Base-by-base conservation (phyloP, 2,329 filamentous ascomycete genomes). In the Bipolaris sorokiniana region DNA sequence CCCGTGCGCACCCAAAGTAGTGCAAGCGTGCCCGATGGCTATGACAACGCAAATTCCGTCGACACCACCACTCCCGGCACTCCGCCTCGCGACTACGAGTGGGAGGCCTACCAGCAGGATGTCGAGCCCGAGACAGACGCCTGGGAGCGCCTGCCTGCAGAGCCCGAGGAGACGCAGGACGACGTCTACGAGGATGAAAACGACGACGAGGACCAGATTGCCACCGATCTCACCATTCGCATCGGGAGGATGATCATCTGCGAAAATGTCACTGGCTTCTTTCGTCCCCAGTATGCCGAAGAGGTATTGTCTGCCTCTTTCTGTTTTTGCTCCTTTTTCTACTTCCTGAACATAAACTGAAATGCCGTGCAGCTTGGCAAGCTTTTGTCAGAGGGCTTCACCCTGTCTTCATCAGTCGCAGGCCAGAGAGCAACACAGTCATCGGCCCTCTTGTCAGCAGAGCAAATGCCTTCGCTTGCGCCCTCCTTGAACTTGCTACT, bases 171-270 rank as follows among this genome's bases (percentile, higher is more conserved):
- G 51, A 74, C 69, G 45, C 68, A 70, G 53, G 74, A 76, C 49
- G 74, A 76, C 62, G 73, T 75, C 26, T 76, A 71, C 47, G 72
- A 76, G 37, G 74, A 76, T 51, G 74, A 76, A 47, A 68, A 76
- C 22, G 74, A 76, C 42, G 74, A 76, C 44, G 74, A 76, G 58
- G 73, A 76, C 56, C 70, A 74, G 58, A 74, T 75, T 48, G 72
- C 72, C 26, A 75, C 72, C 2, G 74, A 76, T 64, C 67, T 76
- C 34, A 76, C 73, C 15, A 75, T 76, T 53, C 69, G 72, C 10
- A 76, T 76, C 45, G 74, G 74, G 22, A 68, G 73, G 53, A 76
- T 76, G 74, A 75, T 76, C 34, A 75, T 76, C n/a, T 75, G 72
- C 57, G 73, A 76, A 44, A 76, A 75, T 26, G 70, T 76, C 38